Base-by-base conservation (phyloP, 345 rosid genomes). In the Melastoma malabathricum region DNA sequence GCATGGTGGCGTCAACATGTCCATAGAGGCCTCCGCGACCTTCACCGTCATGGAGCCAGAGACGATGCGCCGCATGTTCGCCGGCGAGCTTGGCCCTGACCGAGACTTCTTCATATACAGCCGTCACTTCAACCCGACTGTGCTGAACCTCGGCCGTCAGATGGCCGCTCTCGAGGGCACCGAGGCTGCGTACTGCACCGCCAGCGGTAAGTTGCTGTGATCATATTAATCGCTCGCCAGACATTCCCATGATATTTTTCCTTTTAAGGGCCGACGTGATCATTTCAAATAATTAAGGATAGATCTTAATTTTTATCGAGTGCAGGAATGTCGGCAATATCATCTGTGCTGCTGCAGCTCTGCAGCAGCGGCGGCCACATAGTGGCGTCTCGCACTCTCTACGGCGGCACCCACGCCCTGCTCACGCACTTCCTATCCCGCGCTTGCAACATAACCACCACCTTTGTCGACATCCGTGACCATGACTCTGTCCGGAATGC, bases 101-200 rank as follows among this genome's bases (percentile, higher is more conserved):
- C 85, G 90, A 10, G 94, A 92, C 67, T 92, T 87, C 72, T 92
- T 79, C 68, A 76, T 92, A 57, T 92, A 84, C 61, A 92, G 97
- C 69, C 97, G 98, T 38, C 98, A 92, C 74, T 92, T 87, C 51
- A 92, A 92, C 72, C 98, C 98, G 22, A 92, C 98, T 18, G 97
- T 92, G 18, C 68, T 87, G 48, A 84, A 79, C 59, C 97, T 92
- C 52, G 65, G 94, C 74, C 97, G 95, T 34, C 88, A 79, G 77
- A 92, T 92, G 97, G 98, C 97, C 18, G 90, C 97, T 46, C 83
- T 92, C 10, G 98, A 92, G 75, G 94, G 84, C 59, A 92, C 98
- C 45, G 84, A 92, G 70, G 97, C 98, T 34, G 98, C 94, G 31
- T 92, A 92, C 47, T 92, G 97, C 73, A 92, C 98, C 44, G 75